Evolutionary conservation across 352 stramenopile species (phyloP).

Genomic region (Globisporangium paddicum): DNA sequence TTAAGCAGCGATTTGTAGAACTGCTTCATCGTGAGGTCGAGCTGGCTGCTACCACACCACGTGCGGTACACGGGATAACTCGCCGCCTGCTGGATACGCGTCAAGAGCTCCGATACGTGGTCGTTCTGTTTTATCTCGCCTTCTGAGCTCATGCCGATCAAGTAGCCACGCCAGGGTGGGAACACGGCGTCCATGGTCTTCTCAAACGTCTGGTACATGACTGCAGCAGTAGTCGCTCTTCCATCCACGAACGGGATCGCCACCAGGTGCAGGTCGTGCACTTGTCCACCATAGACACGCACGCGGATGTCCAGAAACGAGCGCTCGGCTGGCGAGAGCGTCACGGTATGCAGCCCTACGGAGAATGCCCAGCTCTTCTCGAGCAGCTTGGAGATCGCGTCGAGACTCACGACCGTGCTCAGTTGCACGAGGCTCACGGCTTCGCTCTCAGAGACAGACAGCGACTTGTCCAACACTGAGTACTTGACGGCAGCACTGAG

Average conservation of each 20-base stretch:
- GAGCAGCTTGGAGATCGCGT: slow-evolving; percentile 30
- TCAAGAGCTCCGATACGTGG: slow-evolving; percentile 25
- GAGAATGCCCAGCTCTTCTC: slow-evolving; percentile 43
- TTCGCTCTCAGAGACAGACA: slow-evolving; percentile 13
- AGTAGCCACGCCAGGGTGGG: slow-evolving; percentile 27
- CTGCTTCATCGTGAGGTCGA: slow-evolving; percentile 31
- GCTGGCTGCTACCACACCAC: slow-evolving; percentile 24
- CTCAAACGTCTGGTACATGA: slow-evolving; percentile 30
- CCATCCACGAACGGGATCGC: slow-evolving; percentile 31
- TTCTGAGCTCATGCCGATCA: slow-evolving; percentile 34
- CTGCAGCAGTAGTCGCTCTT: slow-evolving; percentile 1
- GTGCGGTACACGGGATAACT: slow-evolving; percentile 24
- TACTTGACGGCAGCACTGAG: slow-evolving; percentile 17
- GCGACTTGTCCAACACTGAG: slow-evolving; percentile 14
- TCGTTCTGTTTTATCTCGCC: slow-evolving; percentile 25
- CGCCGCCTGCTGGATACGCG: slow-evolving; percentile 25
- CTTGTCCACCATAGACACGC: slow-evolving; percentile 26
- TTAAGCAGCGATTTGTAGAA: slow-evolving; percentile 41
- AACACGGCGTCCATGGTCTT: slow-evolving; percentile 28
- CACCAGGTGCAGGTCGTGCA: slow-evolving; percentile 40
- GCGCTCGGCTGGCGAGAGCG: slow-evolving; percentile 15
- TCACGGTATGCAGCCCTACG: slow-evolving; percentile 26
- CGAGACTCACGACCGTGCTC: slow-evolving; percentile 33
- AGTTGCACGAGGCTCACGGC: slow-evolving; percentile 29
- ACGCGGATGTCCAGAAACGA: slow-evolving; percentile 41